Evolutionary conservation across 805 yeast genomes (phyloP), one percentile per base, ranked within the genome.

Genomic region (Blastobotrys terrestris): DNA sequence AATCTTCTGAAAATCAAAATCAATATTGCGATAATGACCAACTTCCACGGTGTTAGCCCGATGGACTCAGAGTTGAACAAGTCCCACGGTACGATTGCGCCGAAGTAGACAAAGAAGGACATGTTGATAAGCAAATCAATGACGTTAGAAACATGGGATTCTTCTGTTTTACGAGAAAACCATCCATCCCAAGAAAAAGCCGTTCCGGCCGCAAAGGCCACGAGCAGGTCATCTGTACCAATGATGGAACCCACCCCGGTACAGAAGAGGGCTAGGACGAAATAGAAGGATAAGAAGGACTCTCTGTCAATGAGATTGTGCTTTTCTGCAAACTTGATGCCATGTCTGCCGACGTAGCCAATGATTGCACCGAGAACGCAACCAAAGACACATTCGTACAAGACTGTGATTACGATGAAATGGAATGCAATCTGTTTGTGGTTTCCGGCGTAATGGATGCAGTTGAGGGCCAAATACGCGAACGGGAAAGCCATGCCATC

Each of bases 401-500:
- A 70, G 40, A 89, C 74, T 2, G 95, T 86, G 26, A 86, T 70
- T 53, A 83, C 72, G 53, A 90, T 74, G 92, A 96, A 90, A 58
- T 90, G 85, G 62, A 83, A 82, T 26, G 89, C 78, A 54, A 90
- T 86, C 56, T 79, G 81, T 2, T 81, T 77, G 1, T 83, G 79
- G 50, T 86, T 69, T 2, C 86, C 86, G 31, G 77, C 76, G 64
- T 85, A 81, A n/a, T 80, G 66, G 50, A 90, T 78, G 46, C 89
- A 65, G 63, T 84, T 78, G 56, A 88, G 70, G 1, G 94, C 81
- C 43, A 91, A 64, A 67, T 70, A 75, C 21, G 87, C 86, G 64
- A 90, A 90, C 0, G 97, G 97, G 64, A 87, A 90, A 0, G 97
- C 97, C 94, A 90, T 85, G 44, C 97, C 97, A 64, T 90, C 97